Evolutionary conservation across 2,329 filamentous ascomycete genomes (phyloP).

Genomic region (Penicillium expansum): DNA sequence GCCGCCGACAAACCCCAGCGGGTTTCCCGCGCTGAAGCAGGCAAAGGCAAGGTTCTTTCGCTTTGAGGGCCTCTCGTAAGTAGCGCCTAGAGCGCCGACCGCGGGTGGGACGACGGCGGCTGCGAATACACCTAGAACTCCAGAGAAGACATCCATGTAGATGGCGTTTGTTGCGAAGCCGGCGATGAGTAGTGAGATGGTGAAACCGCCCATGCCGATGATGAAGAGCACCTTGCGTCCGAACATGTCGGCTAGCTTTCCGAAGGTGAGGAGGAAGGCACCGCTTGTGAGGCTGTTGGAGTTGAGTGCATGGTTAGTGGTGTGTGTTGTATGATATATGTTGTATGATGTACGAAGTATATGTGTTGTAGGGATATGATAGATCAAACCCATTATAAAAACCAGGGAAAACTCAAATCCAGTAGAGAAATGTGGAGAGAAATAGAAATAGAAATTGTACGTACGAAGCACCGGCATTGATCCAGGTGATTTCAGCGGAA

Average conservation of each 20-base stretch:
- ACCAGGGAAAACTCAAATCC: not conserved
- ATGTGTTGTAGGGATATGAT: too few relatives aligned
- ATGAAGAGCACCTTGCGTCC: slow-evolving; percentile 63
- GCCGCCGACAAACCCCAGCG: slow-evolving; percentile 56
- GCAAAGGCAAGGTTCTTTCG: slow-evolving; percentile 66
- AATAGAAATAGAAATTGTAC: slow-evolving; percentile 17
- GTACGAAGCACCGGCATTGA: slow-evolving; percentile 59
- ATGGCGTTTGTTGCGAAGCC: slow-evolving; percentile 60
- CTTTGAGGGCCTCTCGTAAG: slow-evolving; percentile 60
- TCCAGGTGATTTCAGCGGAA: slow-evolving; percentile 66
- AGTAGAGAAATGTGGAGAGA: not conserved
- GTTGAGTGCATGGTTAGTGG: slow-evolving; percentile 6
- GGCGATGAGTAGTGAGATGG: slow-evolving; percentile 55
- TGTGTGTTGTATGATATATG: not conserved
- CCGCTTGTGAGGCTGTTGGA: slow-evolving; percentile 56
- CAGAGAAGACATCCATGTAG: slow-evolving; percentile 61
- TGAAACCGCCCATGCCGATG: slow-evolving; percentile 58
- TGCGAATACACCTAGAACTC: slow-evolving; percentile 62
- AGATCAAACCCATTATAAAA: not conserved
- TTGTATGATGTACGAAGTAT: not conserved
- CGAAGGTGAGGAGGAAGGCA: slow-evolving; percentile 65
- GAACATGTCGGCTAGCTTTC: slow-evolving; percentile 63
- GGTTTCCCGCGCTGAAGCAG: slow-evolving; percentile 59
- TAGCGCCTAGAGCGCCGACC: slow-evolving; percentile 61
- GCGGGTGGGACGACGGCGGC: slow-evolving; percentile 64